These are phyloP conservation scores for Rhodomyrtus tomentosa DNA, from an alignment of 345 rosid genomes.

Conservation along the genomic window DNA sequence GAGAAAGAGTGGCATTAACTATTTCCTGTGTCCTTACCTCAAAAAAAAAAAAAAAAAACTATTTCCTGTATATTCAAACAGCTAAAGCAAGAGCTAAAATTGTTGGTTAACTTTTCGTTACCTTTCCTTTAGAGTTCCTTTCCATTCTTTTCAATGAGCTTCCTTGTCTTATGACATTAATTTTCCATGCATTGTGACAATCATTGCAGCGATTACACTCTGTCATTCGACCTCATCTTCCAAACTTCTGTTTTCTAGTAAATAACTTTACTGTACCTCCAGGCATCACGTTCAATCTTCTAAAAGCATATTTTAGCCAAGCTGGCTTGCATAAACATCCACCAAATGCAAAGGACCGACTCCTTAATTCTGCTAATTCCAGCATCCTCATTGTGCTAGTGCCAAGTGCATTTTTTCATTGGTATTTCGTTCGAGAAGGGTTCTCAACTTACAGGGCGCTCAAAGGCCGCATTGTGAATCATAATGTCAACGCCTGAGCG, in stretches of 20 bases:
- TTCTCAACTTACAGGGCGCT: slow-evolving; percentile 68
- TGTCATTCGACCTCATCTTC: background rate
- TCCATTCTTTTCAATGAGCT: background rate
- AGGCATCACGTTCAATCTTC: background rate
- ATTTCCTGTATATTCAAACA: background rate
- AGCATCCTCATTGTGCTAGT: background rate
- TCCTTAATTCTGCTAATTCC: background rate
- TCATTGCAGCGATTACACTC: background rate
- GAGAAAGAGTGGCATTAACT: background rate
- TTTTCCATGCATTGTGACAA: background rate
- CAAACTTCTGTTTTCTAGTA: background rate
- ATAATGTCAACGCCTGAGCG: slow-evolving; percentile 67
- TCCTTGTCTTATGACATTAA: background rate
- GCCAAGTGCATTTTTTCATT: background rate
- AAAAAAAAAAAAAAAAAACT: too few species aligned
- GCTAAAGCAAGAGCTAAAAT: background rate
- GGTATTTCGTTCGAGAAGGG: background rate
- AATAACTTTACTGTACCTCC: background rate
- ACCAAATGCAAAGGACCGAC: background rate
- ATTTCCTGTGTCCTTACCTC: too few species aligned
- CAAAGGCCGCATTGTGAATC: slow-evolving; percentile 92
- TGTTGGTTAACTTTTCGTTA: background rate
- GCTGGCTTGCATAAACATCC: background rate
- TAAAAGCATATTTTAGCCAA: background rate
- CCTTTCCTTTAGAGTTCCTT: background rate